Base-by-base conservation (phyloP, 2,329 filamentous ascomycete species). In the Myriosclerotinia scirpicola region DNA sequence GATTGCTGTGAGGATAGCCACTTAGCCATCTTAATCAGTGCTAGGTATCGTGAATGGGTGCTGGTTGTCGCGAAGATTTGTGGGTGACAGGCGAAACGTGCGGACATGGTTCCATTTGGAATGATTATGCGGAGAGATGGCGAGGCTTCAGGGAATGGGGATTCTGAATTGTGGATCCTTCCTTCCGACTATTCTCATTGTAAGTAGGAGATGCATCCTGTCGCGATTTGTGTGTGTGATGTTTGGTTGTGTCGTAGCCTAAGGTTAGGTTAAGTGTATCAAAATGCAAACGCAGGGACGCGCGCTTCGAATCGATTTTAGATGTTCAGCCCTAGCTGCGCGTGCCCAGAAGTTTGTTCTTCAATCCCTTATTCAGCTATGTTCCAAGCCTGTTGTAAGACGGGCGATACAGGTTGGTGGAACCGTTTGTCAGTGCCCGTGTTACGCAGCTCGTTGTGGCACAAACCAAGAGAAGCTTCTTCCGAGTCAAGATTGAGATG, bases 281-380 rank as follows among this genome's bases (percentile, higher is more conserved):
- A 20, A 30, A 26, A 44, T 61, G 36, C 46, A 61, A 54, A 61
- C 64, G 64, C 64, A 65, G 54, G 64, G 54, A 59, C 54, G 64
- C 64, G 64, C 64, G 58, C 58, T 60, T 60, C 44, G 46, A 48
- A 44, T 60, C n/a, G 20, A 34, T 60, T 53, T 26, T 30, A 36
- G 22, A 17, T 52, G n/a, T 44, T 65, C 64, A 65, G 64, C 64
- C 64, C 38, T 65, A 65, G 54, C 64, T 65, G 42, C 38, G 36
- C 34, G 12, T 60, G 58, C 14, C 58, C 46, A 52, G 20, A 42
- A 53, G 42, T 53, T 34, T 26, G 17, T 36, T 56, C 42, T 50
- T 48, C 42, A 48, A 59, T 38, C 34, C 17, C 30, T 65, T 20
- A 44, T 65, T 65, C 54, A 65, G 64, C 64, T 65, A 52, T 53